phyloP scores from a whole-genome alignment of 2,329 filamentous ascomycete species.

The Neonectria sp. region DNA sequence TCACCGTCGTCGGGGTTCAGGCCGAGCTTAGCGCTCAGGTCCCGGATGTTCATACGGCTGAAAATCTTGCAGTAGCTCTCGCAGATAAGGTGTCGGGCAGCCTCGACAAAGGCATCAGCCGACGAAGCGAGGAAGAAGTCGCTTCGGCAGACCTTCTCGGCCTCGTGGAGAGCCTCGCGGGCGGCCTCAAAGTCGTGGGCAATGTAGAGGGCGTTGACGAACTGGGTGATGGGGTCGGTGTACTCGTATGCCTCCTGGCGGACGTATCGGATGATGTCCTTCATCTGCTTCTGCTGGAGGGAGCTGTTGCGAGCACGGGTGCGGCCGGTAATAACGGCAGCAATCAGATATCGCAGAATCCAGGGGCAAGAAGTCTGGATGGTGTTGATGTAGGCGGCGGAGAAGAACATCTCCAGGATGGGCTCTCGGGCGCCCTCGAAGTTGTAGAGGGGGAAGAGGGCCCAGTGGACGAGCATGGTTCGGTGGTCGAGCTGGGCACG shows the following conservation, averaged over 20 bases:
- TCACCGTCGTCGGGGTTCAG: slow-evolving; percentile 95
- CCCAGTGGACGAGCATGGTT: slow-evolving; percentile 98
- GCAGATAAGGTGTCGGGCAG: slow-evolving; percentile 95
- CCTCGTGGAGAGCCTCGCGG: slow-evolving; percentile 85
- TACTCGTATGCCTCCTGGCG: slow-evolving; percentile 99
- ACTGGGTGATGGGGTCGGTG: slow-evolving; percentile 94
- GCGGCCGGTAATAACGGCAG: slow-evolving; percentile 95
- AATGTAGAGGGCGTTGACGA: slow-evolving; percentile 95
- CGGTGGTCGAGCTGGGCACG: slow-evolving; percentile 96
- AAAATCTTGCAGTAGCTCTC: slow-evolving; percentile 99
- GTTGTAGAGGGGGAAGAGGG: slow-evolving; percentile 99
- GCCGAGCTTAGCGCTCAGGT: slow-evolving; percentile 91
- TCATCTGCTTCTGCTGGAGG: slow-evolving; percentile 97
- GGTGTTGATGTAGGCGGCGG: slow-evolving; percentile 97
- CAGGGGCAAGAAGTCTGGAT: slow-evolving; percentile 98
- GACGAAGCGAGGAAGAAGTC: slow-evolving; percentile 96
- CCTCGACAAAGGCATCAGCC: slow-evolving; percentile 92
- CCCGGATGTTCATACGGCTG: slow-evolving; percentile 97
- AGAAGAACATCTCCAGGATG: slow-evolving; percentile 97
- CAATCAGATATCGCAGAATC: slow-evolving; percentile 94
- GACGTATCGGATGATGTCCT: slow-evolving; percentile 95
- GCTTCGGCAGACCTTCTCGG: slow-evolving; percentile 90
- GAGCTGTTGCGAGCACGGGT: slow-evolving; percentile 85
- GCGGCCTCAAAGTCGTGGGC: slow-evolving; percentile 93
- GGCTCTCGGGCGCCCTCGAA: slow-evolving; percentile 91